Evolutionary conservation across 192 early-diverging fungal species (phyloP).

Genomic region (Backusella psychrophila): DNA sequence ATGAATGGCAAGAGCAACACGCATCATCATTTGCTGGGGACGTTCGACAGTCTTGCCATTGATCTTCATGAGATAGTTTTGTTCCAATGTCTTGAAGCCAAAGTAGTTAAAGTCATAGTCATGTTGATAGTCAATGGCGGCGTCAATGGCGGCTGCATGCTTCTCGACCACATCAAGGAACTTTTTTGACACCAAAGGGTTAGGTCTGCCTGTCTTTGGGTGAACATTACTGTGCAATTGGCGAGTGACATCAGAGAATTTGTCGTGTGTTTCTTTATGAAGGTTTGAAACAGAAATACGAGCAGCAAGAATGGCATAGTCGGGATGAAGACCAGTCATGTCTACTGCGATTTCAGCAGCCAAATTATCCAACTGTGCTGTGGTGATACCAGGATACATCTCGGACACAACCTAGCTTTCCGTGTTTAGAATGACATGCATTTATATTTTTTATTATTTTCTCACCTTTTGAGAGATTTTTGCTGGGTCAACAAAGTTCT

Average conservation of each 20-base stretch:
- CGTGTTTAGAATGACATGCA: neutral
- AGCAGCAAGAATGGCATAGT: slow-evolving; percentile 95
- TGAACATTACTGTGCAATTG: slow-evolving; percentile 84
- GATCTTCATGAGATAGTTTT: slow-evolving; percentile 85
- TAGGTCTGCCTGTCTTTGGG: slow-evolving; percentile 77
- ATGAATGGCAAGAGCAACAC: slow-evolving; percentile 95
- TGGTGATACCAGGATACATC: slow-evolving; percentile 97
- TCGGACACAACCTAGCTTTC: slow-evolving; percentile 75
- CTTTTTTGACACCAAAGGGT: slow-evolving; percentile 84
- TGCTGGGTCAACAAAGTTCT: slow-evolving; percentile 87
- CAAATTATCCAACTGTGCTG: slow-evolving; percentile 95
- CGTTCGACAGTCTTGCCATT: slow-evolving; percentile 81
- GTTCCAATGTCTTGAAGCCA: slow-evolving; percentile 98
- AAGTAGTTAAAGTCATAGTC: slow-evolving; percentile 98
- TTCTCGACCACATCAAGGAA: slow-evolving; percentile 63
- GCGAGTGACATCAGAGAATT: slow-evolving; percentile 77
- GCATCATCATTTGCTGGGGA: slow-evolving; percentile 98
- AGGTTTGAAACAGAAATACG: slow-evolving; percentile 96
- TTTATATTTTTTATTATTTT: neutral
- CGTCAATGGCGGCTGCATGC: slow-evolving; percentile 76
- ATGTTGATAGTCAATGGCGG: slow-evolving; percentile 90
- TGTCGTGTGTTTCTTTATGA: slow-evolving; percentile 77
- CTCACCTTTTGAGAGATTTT: slow-evolving; percentile 89
- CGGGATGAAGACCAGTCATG: slow-evolving; percentile 88
- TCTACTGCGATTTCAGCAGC: slow-evolving; percentile 92